These are phyloP conservation scores for Chlamydomonas reinhardtii DNA, from an alignment of 163 green algal genomes.

Conservation along the genomic window DNA sequence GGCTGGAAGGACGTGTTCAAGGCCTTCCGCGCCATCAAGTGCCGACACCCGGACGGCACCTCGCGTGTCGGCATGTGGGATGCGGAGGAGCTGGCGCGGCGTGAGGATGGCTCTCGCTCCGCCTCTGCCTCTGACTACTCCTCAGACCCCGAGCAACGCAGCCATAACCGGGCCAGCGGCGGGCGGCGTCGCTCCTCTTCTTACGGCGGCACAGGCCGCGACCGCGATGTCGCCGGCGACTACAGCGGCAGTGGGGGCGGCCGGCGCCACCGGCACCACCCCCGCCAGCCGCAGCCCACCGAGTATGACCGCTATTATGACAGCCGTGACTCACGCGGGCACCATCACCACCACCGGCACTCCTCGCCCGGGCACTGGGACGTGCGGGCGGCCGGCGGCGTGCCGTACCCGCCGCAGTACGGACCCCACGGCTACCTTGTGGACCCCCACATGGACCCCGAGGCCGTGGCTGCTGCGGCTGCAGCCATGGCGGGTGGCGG, in stretches of 20 bases:
- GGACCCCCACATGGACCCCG: too few species aligned
- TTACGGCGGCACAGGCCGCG: neutral
- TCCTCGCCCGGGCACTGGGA: neutral
- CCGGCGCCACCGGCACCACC: neutral
- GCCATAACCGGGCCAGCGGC: neutral
- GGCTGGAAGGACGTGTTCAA: conserved; percentile 50
- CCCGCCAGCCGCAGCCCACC: neutral
- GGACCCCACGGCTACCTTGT: neutral
- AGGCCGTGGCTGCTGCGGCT: too few species aligned
- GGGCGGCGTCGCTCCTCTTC: neutral
- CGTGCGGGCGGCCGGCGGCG: neutral
- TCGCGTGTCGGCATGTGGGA: conserved; percentile 27
- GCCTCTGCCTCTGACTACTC: neutral
- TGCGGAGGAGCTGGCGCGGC: conserved; percentile 7
- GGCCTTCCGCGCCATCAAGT: conserved; percentile 38
- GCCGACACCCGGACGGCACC: conserved; percentile 21
- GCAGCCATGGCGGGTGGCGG: neutral
- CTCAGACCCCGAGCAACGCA: neutral
- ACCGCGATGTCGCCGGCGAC: neutral
- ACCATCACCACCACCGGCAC: neutral
- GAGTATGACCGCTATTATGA: conserved; percentile 5
- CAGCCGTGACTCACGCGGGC: neutral
- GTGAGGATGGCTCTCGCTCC: neutral
- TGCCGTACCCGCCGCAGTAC: neutral
- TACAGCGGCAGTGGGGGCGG: neutral